Evolutionary conservation across 371 early-diverging fungal species (phyloP), one percentile per base, ranked within the genome.

Genomic region (Mortierella sp.): DNA sequence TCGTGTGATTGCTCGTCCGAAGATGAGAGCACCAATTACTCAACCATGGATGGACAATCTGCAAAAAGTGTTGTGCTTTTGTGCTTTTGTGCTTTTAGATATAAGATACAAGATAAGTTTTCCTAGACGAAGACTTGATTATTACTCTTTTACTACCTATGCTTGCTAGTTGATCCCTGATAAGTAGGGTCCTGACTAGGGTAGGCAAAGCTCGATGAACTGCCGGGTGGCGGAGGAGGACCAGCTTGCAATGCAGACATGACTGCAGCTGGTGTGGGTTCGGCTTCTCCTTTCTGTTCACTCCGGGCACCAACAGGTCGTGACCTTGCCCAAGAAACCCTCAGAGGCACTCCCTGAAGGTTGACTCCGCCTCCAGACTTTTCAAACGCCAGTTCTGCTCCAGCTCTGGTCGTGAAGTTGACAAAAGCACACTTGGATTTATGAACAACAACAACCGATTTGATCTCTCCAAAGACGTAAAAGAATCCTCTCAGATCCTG

Each of bases 361-460:
- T 78, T 80, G 27, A 85, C 59, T 4, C 86, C 86, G 30, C 81
- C 73, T 39, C 85, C 83, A 7, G 83, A 69, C 56, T 86, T 82
- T 23, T 87, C 86, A 21, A 89, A 88, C 1, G 94, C 94, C 19
- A 87, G 66, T 78, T 94, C 93, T 14, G 97, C 97, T 26, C 88
- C 86, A 11, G 81, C 81, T 46, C 95, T 83, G 14, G 89, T 86
- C 5, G 86, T 84, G 73, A 85, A 98, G 79, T 96, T 97, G 46
- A 98, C 82, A 82, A 96, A 97, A 1, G 97, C 97, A 65, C 94
- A 94, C 54, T 88, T 85, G 26, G 90, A 87, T 61, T 91, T 92
- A 51, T 85, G 83, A 12, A 91, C 87, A 1, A 96, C 82, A 5
- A 93, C 89, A n/a, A 97, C 80, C 0, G 95, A 94, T 78, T 94